phyloP scores from a whole-genome alignment of 1,139 yeast species.

The Citeromyces hawaiiensis region DNA sequence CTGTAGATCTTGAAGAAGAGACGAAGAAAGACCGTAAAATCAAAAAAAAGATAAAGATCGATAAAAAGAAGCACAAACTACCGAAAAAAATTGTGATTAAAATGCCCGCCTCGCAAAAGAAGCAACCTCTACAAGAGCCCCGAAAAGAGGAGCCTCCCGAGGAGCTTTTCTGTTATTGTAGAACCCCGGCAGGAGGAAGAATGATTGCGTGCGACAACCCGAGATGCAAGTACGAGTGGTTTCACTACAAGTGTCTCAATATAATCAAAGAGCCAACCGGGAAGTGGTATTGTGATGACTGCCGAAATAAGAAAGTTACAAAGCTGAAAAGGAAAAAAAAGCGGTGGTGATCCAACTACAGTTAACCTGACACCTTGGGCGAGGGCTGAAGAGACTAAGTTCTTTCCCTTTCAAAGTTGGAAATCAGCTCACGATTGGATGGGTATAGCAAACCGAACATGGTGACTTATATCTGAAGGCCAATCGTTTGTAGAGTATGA shows the following conservation, averaged over 20 bases:
- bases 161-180: conserved; percentile 54
- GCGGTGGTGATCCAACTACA: conserved; percentile 1
- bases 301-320: conserved; percentile 12
- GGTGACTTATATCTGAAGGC: too few species aligned
- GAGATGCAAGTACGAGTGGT: conserved; percentile 62
- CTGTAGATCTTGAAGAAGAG: neutral
- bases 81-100: neutral
- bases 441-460: too few species aligned
- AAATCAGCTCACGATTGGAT: too few species aligned
- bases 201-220: conserved; percentile 76
- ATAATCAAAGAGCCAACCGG: conserved; percentile 55
- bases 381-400: too few species aligned
- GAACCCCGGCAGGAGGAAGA: conserved; percentile 56
- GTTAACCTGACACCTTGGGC: too few species aligned
- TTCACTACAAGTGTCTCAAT: conserved; percentile 68
- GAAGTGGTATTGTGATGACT: conserved; percentile 65
- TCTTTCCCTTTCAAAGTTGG: too few species aligned
- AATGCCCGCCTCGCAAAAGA: neutral
- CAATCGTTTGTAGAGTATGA: too few species aligned
- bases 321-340: conserved; percentile 3
- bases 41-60: neutral
- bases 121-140: neutral
- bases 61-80: neutral
- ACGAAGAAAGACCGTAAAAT: neutral
- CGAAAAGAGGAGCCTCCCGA: conserved; percentile 18